These are phyloP conservation scores for Dioscorea zingiberensis DNA, from an alignment of 106 monocot genomes.

Conservation along the genomic window DNA sequence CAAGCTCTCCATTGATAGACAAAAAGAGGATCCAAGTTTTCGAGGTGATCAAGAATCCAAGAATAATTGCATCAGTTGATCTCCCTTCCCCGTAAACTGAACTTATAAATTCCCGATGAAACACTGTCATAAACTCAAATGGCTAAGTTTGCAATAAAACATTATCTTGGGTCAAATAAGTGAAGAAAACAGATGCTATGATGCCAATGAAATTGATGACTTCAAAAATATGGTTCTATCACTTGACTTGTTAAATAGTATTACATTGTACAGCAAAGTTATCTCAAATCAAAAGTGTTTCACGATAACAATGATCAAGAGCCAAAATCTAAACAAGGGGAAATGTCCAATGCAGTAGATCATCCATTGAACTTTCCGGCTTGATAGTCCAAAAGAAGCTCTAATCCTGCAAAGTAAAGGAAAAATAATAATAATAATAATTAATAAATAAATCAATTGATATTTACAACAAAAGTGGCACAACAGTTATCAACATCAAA, in stretches of 20 bases:
- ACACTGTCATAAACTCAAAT: slow-evolving; percentile 41
- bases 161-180: slow-evolving; percentile 22
- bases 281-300: slow-evolving; percentile 41
- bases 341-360: slow-evolving; percentile 32
- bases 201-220: slow-evolving; percentile 34
- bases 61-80: slow-evolving; percentile 36
- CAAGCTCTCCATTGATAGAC: slow-evolving; percentile 79
- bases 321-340: slow-evolving; percentile 54
- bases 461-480: too few species aligned
- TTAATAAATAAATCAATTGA: too few species aligned
- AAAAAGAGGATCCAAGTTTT: slow-evolving; percentile 35
- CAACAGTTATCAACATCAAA: too few species aligned
- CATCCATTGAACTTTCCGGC: slow-evolving; percentile 20
- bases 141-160: slow-evolving; percentile 23
- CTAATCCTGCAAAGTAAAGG: slow-evolving; percentile 15
- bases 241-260: slow-evolving; percentile 42
- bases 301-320: slow-evolving; percentile 42
- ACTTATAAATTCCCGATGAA: slow-evolving; percentile 24
- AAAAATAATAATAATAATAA: too few species aligned
- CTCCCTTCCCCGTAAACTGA: slow-evolving; percentile 35
- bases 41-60: slow-evolving; percentile 39
- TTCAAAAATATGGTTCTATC: slow-evolving; percentile 34
- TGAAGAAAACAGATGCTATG: slow-evolving; percentile 17
- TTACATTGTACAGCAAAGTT: slow-evolving; percentile 54
- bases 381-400: slow-evolving; percentile 15